These are phyloP conservation scores for Starmerella khaoyaiensis DNA, from an alignment of 805 yeast species.

Conservation along the genomic window DNA sequence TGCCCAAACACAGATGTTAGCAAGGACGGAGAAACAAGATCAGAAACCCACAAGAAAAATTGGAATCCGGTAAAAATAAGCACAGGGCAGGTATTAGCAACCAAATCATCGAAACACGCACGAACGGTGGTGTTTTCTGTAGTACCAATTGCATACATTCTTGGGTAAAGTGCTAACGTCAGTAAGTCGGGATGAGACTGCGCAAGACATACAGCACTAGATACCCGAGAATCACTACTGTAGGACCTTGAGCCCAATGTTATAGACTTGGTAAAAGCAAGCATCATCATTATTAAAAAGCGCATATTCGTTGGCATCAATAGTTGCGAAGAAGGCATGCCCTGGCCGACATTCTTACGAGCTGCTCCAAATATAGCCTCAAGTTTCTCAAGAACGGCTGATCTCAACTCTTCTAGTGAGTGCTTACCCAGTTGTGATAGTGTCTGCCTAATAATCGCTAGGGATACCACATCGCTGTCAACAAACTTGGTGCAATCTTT, in stretches of 20 bases:
- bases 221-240: conserved; percentile 49
- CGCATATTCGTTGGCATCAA: conserved; percentile 71
- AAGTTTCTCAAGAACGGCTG: conserved; percentile 40
- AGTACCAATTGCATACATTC: conserved; percentile 29
- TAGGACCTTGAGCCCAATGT: conserved; percentile 43
- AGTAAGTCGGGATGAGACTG: conserved; percentile 44
- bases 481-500: conserved; percentile 65
- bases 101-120: conserved; percentile 18
- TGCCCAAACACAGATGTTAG: conserved; percentile 64
- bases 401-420: conserved; percentile 30
- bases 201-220: conserved; percentile 39
- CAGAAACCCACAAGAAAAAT: conserved; percentile 11
- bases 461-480: conserved; percentile 56
- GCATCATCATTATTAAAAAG: conserved; percentile 51
- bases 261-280: conserved; percentile 56
- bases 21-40: conserved; percentile 39
- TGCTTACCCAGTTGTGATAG: conserved; percentile 29
- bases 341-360: conserved; percentile 33
- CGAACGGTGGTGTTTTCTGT: background rate
- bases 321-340: conserved; percentile 43
- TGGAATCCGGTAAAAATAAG: conserved; percentile 52
- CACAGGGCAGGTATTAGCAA: conserved; percentile 54
- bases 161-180: conserved; percentile 63
- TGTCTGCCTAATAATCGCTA: conserved; percentile 41
- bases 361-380: conserved; percentile 48